A percentile compares a stretch with the other conserved stretches of the same genome.
phyloP scores from a whole-genome alignment of 345 rosid genomes.

The Aquilaria malaccensis region DNA sequence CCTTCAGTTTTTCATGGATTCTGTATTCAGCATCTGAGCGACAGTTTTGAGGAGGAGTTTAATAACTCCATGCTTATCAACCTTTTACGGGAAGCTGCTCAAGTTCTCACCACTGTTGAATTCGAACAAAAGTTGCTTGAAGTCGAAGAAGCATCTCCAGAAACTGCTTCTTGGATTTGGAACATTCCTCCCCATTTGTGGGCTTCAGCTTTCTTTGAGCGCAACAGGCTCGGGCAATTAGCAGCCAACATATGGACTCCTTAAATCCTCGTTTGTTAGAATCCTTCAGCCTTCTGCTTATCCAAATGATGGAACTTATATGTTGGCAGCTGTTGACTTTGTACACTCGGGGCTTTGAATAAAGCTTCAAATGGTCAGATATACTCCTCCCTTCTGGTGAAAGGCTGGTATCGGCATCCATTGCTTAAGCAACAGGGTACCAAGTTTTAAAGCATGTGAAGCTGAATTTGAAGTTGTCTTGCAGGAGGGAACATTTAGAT shows the following conservation, averaged over 20 bases:
- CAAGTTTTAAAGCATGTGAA: conserved; percentile 77
- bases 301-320: conserved; percentile 89
- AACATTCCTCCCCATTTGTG: conserved; percentile 62
- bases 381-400: conserved; percentile 85
- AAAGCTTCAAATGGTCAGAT: conserved; percentile 66
- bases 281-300: conserved; percentile 74
- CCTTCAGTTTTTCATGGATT: conserved; percentile 86
- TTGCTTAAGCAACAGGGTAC: conserved; percentile 52
- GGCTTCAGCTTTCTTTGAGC: conserved; percentile 84
- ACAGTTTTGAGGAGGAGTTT: conserved; percentile 63
- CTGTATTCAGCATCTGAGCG: conserved; percentile 63
- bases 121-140: conserved; percentile 55
- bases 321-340: conserved; percentile 66
- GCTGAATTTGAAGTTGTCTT: conserved; percentile 69
- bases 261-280: conserved; percentile 59
- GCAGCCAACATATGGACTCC: conserved; percentile 66
- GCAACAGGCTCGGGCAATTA: conserved; percentile 70
- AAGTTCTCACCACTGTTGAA: conserved; percentile 59
- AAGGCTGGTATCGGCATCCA: conserved; percentile 48
- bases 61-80: conserved; percentile 58
- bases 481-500: conserved; percentile 45
- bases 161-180: conserved; percentile 72
- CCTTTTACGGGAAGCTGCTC: conserved; percentile 85
- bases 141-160: conserved; percentile 72
- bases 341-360: conserved; percentile 76